Percentiles rank a stretch among this genome's conserved stretches.
phyloP scores from a whole-genome alignment of 2,329 filamentous ascomycete species.

The Dryadomyces sulphureus region DNA sequence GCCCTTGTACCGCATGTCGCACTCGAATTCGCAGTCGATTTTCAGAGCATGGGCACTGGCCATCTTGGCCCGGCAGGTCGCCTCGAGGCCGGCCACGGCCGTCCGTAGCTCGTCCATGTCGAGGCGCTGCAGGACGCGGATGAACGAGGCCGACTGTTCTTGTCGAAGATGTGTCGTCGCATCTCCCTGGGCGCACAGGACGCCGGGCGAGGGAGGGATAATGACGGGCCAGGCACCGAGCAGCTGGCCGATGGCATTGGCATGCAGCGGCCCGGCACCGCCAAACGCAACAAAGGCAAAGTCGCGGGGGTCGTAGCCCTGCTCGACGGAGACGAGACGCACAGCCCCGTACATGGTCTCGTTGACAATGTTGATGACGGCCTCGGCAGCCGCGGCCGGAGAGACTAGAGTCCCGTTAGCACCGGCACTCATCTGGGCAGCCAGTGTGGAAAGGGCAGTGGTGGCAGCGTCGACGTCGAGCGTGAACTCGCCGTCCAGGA shows the following conservation, averaged over 20 bases:
- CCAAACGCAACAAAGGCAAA: constrained; percentile 36
- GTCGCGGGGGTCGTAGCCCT: constrained; percentile 33
- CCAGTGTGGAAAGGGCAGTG: constrained; percentile 25
- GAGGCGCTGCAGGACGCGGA: constrained; percentile 23
- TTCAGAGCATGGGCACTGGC: constrained; percentile 15
- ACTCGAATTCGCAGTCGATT: constrained; percentile 21
- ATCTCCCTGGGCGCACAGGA: constrained; percentile 33
- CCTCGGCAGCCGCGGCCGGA: constrained; percentile 22
- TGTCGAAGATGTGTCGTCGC: constrained; percentile 32
- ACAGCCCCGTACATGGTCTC: constrained; percentile 36
- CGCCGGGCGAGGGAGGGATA: constrained; percentile 32
- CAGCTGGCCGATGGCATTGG: constrained; percentile 32
- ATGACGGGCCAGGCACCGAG: constrained; percentile 36
- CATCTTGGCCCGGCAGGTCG: constrained; percentile 18
- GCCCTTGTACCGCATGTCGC: constrained; percentile 31
- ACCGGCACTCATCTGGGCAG: constrained; percentile 24
- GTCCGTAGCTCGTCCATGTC: constrained; percentile 18
- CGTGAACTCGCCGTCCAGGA: constrained; percentile 29
- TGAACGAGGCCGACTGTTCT: constrained; percentile 29
- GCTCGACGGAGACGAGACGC: constrained; percentile 33
- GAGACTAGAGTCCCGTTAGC: constrained; percentile 19
- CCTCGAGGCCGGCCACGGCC: constrained; percentile 20
- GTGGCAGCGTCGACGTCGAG: constrained; percentile 27
- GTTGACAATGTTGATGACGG: constrained; percentile 32
- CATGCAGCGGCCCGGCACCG: constrained; percentile 34